Evolutionary conservation across 495 filamentous ascomycete genomes (phyloP).

Genomic region (Stereocaulon alpinum): DNA sequence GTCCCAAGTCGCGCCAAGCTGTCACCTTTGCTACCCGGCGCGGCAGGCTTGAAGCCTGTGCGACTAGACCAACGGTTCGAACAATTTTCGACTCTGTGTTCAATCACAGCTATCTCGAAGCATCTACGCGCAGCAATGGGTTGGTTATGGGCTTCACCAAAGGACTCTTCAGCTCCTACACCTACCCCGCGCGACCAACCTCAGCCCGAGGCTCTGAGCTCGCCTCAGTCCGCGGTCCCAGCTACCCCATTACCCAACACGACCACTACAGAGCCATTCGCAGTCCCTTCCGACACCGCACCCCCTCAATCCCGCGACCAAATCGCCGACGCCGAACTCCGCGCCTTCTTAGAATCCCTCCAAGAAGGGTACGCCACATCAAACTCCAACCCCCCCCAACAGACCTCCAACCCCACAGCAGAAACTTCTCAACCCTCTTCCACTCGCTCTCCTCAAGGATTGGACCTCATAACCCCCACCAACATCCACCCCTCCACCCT

Average conservation of each 20-base stretch:
- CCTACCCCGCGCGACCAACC: not conserved
- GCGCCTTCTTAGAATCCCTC: conserved; percentile 45
- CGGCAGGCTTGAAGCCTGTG: not conserved
- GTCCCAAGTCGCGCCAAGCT: not conserved
- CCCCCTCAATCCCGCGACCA: conserved; percentile 41
- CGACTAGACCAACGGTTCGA: no score
- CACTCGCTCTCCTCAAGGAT: no score
- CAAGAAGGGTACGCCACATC: conserved; percentile 1
- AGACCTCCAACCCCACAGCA: conserved; percentile 9
- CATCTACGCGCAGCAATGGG: conserved; percentile 31
- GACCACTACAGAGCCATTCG: not conserved
- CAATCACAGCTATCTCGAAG: not conserved
- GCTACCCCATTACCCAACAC: conserved; percentile 2
- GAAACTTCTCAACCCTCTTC: no score
- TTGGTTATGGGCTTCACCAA: conserved; percentile 38
- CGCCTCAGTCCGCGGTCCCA: not conserved
- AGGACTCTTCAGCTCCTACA: not conserved
- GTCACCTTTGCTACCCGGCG: not conserved
- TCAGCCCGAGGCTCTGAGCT: not conserved
- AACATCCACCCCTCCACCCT: conserved; percentile 66
- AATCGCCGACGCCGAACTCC: conserved; percentile 52
- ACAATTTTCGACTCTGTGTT: no score
- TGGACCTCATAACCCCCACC: conserved; percentile 40
- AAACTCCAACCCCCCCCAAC: conserved; percentile 6
- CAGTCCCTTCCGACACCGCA: conserved; percentile 14